A percentile compares a stretch with the other conserved stretches of the same genome.
phyloP scores from a whole-genome alignment of 306 rosid species.

The Alnus rubra region DNA sequence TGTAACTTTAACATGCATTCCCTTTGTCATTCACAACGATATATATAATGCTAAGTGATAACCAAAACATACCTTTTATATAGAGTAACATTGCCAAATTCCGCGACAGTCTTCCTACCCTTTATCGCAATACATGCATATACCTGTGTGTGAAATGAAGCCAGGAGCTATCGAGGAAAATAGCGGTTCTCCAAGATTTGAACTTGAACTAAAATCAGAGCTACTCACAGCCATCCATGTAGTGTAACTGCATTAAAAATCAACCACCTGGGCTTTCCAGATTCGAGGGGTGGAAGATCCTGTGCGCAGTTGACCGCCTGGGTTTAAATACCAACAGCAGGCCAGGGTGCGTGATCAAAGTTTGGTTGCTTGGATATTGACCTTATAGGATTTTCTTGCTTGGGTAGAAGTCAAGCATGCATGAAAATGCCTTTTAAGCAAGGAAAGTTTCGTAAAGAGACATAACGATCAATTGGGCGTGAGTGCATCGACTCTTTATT shows the following conservation, averaged over 20 bases:
- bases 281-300: neutral
- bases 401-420: conserved; percentile 52
- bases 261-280: neutral
- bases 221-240: neutral
- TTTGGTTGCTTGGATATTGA: conserved; percentile 29
- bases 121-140: neutral
- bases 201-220: neutral
- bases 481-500: conserved; percentile 41
- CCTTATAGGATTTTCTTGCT: conserved; percentile 21
- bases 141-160: neutral
- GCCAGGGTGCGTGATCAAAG: neutral
- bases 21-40: no score
- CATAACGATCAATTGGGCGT: conserved; percentile 68
- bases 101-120: neutral
- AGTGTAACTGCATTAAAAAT: neutral
- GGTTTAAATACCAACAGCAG: conserved; percentile 5
- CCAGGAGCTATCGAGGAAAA: neutral
- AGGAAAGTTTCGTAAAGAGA: conserved; percentile 35
- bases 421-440: conserved; percentile 54
- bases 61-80: no score
- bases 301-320: neutral
- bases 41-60: no score
- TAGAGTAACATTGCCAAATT: neutral
- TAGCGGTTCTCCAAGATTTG: neutral
- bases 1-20: no score